Evolutionary conservation across 495 filamentous ascomycete species (phyloP).

Genomic region (Cladorrhinum samala): DNA sequence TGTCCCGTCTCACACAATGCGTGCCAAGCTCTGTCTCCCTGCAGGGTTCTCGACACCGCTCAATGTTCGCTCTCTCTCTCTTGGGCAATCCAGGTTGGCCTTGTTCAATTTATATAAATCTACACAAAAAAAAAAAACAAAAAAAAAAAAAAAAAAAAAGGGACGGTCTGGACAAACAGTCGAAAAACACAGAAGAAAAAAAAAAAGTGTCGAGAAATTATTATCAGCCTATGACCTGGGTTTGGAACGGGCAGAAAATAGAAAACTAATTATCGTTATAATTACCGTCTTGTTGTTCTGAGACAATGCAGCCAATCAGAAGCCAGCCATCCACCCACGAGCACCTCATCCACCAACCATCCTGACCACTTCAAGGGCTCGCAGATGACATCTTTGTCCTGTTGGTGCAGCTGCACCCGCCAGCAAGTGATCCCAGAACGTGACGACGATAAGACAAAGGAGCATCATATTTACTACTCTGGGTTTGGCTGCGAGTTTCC

Average conservation of each 20-base stretch:
- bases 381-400: neutral
- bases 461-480: too few species aligned
- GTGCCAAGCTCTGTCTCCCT: neutral
- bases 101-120: neutral
- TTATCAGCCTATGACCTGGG: too few species aligned
- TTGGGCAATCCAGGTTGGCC: neutral
- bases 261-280: too few species aligned
- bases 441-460: neutral
- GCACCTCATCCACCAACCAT: constrained; percentile 1
- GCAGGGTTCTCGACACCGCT: too few species aligned
- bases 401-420: neutral
- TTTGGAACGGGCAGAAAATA: too few species aligned
- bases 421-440: neutral
- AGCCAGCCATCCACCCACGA: constrained; percentile 23
- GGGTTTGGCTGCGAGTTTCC: too few species aligned
- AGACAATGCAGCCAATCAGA: constrained; percentile 25
- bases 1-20: neutral
- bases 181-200: too few species aligned
- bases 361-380: constrained; percentile 7
- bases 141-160: neutral
- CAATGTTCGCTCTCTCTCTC: too few species aligned
- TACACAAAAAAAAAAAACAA: neutral
- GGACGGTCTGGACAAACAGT: neutral
- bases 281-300: too few species aligned
- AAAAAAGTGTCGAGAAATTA: too few species aligned